A percentile compares a stretch with the other conserved stretches of the same genome.
Evolutionary conservation across 2,329 filamentous ascomycete genomes (phyloP).

Genomic region (Cladosporium cucumerinum): DNA sequence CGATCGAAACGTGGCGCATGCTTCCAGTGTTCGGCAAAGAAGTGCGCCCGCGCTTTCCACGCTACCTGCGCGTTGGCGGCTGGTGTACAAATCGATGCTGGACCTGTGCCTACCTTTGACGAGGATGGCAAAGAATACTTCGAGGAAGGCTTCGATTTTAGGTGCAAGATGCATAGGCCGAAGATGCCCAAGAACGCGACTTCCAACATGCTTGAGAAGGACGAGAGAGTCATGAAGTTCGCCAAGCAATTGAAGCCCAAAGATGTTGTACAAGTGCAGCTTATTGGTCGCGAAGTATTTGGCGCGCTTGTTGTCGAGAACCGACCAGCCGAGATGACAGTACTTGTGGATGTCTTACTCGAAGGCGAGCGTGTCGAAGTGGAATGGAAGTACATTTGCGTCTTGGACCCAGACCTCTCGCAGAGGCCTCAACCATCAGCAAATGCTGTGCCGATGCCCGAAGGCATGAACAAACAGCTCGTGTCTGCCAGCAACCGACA

Average conservation of each 20-base stretch:
- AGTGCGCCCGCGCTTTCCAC: conserved; percentile 90
- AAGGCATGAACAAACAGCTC: conserved; percentile 47
- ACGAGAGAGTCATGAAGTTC: conserved; percentile 64
- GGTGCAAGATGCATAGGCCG: conserved; percentile 87
- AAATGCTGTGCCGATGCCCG: conserved; percentile 68
- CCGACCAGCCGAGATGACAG: conserved; percentile 66
- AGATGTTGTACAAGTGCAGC: conserved; percentile 84
- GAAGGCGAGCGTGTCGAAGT: conserved; percentile 76
- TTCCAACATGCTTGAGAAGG: conserved; percentile 63
- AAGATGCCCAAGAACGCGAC: conserved; percentile 71
- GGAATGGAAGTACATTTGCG: conserved; percentile 78
- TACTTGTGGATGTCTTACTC: conserved; percentile 80
- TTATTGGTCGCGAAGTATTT: conserved; percentile 80
- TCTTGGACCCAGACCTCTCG: conserved; percentile 68
- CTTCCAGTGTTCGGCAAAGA: conserved; percentile 94
- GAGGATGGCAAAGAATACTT: conserved; percentile 92
- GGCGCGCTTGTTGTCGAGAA: conserved; percentile 87
- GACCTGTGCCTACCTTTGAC: conserved; percentile 78
- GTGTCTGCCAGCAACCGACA: conserved; percentile 48
- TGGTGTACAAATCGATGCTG: conserved; percentile 86
- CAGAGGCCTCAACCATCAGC: conserved; percentile 70
- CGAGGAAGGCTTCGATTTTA: conserved; percentile 86
- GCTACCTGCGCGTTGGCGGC: conserved; percentile 90
- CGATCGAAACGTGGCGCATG: conserved; percentile 92
- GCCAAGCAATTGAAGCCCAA: conserved; percentile 67